Conservation (phyloP, 1,284 basidiomycete genomes). For the Gymnopus androsaceus region DNA sequence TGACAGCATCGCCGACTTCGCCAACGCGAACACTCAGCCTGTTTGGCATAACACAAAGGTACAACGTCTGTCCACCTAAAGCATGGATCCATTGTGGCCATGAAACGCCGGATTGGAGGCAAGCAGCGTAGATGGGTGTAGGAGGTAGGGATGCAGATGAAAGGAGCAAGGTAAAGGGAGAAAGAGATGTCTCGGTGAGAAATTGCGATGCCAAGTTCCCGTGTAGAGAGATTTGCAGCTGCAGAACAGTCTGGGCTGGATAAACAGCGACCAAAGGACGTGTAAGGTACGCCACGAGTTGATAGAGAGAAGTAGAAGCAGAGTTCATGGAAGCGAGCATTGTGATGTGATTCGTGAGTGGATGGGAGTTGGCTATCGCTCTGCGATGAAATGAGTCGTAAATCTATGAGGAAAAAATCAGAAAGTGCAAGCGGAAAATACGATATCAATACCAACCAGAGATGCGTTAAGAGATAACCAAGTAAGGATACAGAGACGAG, state of each 20-base stretch:
- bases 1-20: neutral
- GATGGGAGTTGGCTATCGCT: neutral
- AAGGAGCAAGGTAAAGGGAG: conserved; percentile 7
- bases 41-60: conserved; percentile 5
- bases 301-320: conserved; percentile 1
- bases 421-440: too few species aligned
- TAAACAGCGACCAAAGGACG: neutral
- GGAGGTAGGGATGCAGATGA: neutral
- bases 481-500: neutral
- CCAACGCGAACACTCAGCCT: neutral
- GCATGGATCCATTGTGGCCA: conserved; percentile 5
- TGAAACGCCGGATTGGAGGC: neutral
- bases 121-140: conserved; percentile 7
- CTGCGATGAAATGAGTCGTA: conserved; percentile 1
- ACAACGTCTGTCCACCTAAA: neutral
- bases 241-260: neutral
- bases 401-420: neutral
- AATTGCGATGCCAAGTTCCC: neutral
- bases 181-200: neutral
- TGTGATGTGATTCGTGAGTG: neutral
- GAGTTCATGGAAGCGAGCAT: neutral
- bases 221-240: conserved; percentile 1
- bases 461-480: neutral
- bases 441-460: neutral
- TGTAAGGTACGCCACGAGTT: neutral